Percentiles rank a stretch among this genome's conserved stretches.
Evolutionary conservation across 192 early-diverging fungal genomes (phyloP).

Genomic region (Entophlyctis luteolus): DNA sequence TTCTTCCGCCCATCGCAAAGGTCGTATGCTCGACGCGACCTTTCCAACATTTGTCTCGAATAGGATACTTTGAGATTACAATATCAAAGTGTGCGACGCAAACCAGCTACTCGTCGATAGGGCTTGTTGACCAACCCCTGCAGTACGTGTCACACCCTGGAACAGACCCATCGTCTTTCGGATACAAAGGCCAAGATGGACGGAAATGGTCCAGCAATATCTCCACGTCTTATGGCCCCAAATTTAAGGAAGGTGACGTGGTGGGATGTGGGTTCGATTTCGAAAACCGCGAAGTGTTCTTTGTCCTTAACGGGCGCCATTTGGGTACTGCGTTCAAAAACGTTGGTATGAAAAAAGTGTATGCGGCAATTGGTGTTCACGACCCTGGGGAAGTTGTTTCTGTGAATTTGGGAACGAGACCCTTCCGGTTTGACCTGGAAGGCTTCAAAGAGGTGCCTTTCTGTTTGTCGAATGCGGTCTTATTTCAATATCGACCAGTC

Average conservation of each 20-base stretch:
- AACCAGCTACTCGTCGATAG: not conserved
- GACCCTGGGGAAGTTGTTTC: slow-evolving; percentile 1
- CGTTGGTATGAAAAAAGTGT: not conserved
- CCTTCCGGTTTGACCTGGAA: not conserved
- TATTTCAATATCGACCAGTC: not conserved
- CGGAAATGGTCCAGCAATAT: not conserved
- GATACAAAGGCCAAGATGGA: slow-evolving; percentile 3
- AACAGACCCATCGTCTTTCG: not conserved
- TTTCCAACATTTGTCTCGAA: not conserved
- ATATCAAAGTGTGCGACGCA: not conserved
- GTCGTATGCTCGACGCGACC: not conserved
- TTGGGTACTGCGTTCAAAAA: slow-evolving; percentile 19
- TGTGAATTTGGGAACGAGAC: not conserved
- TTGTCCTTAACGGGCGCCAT: slow-evolving; percentile 17
- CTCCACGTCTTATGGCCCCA: not conserved
- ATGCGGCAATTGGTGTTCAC: slow-evolving; percentile 8
- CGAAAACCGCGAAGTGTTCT: slow-evolving; percentile 8
- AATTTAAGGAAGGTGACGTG: slow-evolving; percentile 14
- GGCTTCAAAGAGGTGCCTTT: not conserved
- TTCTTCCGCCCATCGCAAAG: not conserved
- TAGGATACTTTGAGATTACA: slow-evolving; percentile 26
- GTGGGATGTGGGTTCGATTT: slow-evolving; percentile 23
- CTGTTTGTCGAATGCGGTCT: not conserved
- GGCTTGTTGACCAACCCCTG: not conserved
- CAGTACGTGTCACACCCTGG: slow-evolving; percentile 1